Conservation (phyloP, 2,329 filamentous ascomycete genomes). For the Fragosphaeria purpurea region DNA sequence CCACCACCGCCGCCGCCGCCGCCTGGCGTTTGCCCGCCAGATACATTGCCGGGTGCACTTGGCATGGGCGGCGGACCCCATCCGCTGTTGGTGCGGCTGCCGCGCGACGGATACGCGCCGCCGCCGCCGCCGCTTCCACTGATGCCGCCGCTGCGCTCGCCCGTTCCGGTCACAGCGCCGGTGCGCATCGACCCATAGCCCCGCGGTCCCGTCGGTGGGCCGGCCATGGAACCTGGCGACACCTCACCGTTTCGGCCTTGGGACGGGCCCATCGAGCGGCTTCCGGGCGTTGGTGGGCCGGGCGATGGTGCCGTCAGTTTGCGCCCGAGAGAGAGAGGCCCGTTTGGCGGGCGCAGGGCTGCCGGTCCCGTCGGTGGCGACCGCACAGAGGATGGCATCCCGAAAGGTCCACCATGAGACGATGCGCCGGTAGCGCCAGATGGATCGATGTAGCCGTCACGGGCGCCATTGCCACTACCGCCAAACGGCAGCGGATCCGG, state of each 20-base stretch:
- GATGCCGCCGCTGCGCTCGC: not conserved
- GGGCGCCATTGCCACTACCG: not conserved
- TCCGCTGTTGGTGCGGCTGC: not conserved
- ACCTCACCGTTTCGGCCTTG: conserved; percentile 6
- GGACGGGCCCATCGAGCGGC: conserved; percentile 13
- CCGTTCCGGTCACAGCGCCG: not conserved
- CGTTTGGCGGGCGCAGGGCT: conserved; percentile 41
- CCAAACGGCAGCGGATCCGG: not conserved
- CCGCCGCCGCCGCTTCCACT: not conserved
- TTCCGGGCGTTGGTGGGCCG: conserved; percentile 16
- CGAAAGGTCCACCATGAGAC: not conserved
- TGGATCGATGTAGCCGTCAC: conserved; percentile 2
- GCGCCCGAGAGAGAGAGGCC: conserved; percentile 25
- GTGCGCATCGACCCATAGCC: conserved; percentile 2
- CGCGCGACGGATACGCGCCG: conserved; percentile 1
- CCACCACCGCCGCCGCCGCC: not conserved
- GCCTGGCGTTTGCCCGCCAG: too few species aligned
- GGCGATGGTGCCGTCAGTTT: conserved; percentile 27
- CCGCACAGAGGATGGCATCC: not conserved
- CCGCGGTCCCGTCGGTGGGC: conserved; percentile 10
- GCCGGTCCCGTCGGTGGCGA: conserved; percentile 48
- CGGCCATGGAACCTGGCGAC: not conserved
- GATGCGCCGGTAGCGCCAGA: not conserved
- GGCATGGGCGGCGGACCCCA: too few species aligned
- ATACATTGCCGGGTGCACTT: too few species aligned